phyloP scores from a whole-genome alignment of 2,329 filamentous ascomycete species.

The Achaetomium macrosporum region DNA sequence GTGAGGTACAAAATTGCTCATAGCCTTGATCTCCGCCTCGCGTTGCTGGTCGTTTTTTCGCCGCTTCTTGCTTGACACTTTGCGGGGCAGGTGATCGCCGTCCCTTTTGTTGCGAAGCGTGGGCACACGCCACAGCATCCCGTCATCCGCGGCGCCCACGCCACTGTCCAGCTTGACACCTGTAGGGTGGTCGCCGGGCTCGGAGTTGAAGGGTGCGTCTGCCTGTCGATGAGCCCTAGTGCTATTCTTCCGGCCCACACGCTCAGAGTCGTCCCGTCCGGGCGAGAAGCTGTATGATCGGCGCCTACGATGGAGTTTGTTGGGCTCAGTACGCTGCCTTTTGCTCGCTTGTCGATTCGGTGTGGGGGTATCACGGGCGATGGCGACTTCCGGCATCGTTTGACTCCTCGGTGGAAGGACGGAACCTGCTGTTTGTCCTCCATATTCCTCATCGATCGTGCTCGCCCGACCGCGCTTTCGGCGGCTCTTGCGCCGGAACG shows the following conservation, averaged over 20 bases:
- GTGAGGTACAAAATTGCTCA: constrained; percentile 65
- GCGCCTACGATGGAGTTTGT: constrained; percentile 43
- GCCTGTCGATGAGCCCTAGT: constrained; percentile 24
- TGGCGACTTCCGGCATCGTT: constrained; percentile 28
- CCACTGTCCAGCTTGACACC: constrained; percentile 5
- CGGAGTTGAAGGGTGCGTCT: constrained; percentile 27
- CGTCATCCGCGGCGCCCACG: constrained; percentile 19
- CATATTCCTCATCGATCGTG: constrained; percentile 44
- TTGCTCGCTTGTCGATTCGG: constrained; percentile 28
- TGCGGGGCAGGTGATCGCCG: constrained; percentile 53
- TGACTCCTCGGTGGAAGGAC: constrained; percentile 33
- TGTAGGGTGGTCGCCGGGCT: constrained; percentile 13
- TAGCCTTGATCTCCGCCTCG: constrained; percentile 82
- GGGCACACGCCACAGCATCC: constrained; percentile 37
- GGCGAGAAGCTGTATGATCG: constrained; percentile 59
- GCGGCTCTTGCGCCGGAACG: constrained; percentile 69
- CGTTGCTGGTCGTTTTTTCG: constrained; percentile 69
- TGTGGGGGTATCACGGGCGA: constrained; percentile 14
- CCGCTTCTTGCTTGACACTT: constrained; percentile 74
- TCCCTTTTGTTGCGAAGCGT: constrained; percentile 58
- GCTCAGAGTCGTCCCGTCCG: constrained; percentile 50
- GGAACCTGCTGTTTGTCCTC: constrained; percentile 14
- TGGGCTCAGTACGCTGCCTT: constrained; percentile 41
- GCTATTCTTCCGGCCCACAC: constrained; percentile 30
- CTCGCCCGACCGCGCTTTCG: constrained; percentile 53